Percentiles rank a stretch among this genome's conserved stretches.
These are phyloP conservation scores for Rhodosporidiobolus odoratus DNA, from an alignment of 768 basidiomycete genomes.

Conservation along the genomic window DNA sequence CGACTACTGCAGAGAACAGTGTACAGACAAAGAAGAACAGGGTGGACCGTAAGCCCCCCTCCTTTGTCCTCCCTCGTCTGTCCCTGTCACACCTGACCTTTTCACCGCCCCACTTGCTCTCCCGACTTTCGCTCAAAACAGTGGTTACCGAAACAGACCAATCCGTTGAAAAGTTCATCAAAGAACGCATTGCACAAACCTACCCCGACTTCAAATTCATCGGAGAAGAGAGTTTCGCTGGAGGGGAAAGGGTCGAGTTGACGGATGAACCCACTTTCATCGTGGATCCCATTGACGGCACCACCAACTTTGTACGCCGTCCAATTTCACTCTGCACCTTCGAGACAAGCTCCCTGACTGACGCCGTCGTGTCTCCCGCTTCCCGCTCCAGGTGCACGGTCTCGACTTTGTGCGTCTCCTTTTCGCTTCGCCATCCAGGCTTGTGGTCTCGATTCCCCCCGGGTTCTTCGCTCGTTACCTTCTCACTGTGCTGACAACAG, in stretches of 20 bases:
- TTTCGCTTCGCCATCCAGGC: background rate
- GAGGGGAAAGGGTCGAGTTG: slow-evolving; percentile 56
- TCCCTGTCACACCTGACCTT: background rate
- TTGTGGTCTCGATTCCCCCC: fast-evolving
- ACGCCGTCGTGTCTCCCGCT: background rate
- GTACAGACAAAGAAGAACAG: slow-evolving; percentile 85
- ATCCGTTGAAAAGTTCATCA: slow-evolving; percentile 78
- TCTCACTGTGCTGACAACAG: no score
- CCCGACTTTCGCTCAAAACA: slow-evolving; percentile 5
- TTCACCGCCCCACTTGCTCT: background rate
- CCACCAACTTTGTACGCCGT: slow-evolving; percentile 67
- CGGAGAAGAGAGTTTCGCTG: slow-evolving; percentile 86
- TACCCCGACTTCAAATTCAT: slow-evolving; percentile 55
- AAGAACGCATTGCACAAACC: slow-evolving; percentile 56
- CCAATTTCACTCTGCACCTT: slow-evolving; percentile 59
- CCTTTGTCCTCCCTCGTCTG: background rate
- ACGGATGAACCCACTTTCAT: slow-evolving; percentile 85
- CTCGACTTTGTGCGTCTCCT: slow-evolving; percentile 22
- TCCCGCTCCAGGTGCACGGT: slow-evolving; percentile 12
- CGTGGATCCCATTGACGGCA: slow-evolving; percentile 85
- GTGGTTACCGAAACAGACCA: slow-evolving; percentile 93
- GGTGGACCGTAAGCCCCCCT: slow-evolving; percentile 56
- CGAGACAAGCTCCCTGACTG: background rate
- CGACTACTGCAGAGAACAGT: slow-evolving; percentile 47
- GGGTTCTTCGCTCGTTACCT: no score